Conservation (phyloP, 169 alveolate species). For the Plasmodium sp. region DNA sequence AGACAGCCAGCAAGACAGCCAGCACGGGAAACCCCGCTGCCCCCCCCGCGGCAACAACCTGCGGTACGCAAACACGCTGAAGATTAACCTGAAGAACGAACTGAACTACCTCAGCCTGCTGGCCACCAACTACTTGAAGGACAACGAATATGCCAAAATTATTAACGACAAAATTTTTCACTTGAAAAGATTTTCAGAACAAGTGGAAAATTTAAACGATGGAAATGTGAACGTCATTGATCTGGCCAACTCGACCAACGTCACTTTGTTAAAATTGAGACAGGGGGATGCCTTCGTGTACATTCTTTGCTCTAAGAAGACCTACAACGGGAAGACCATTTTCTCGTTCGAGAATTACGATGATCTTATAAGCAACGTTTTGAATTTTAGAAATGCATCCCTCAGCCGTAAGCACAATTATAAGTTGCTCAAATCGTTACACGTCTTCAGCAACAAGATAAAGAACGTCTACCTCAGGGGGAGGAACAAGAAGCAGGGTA, state of each 20-base stretch:
- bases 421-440: constrained; percentile 13
- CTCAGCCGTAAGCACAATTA: constrained; percentile 17
- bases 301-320: constrained; percentile 41
- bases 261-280: constrained; percentile 44
- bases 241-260: constrained; percentile 22
- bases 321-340: constrained; percentile 72
- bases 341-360: constrained; percentile 55
- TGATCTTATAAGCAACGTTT: constrained; percentile 29
- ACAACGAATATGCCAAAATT: constrained; percentile 28
- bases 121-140: constrained; percentile 37
- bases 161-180: constrained; percentile 41
- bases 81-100: constrained; percentile 16
- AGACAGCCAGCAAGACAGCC: background rate
- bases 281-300: constrained; percentile 19
- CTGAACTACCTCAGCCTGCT: constrained; percentile 41
- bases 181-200: constrained; percentile 46
- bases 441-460: constrained; percentile 4
- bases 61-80: background rate
- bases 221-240: constrained; percentile 34
- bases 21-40: background rate
- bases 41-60: background rate
- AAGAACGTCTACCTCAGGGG: background rate
- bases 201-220: constrained; percentile 39
- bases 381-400: constrained; percentile 30
- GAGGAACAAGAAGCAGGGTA: background rate